Evolutionary conservation across 345 rosid genomes (phyloP), one percentile per base, ranked within the genome.

Genomic region (Syzygium grande): DNA sequence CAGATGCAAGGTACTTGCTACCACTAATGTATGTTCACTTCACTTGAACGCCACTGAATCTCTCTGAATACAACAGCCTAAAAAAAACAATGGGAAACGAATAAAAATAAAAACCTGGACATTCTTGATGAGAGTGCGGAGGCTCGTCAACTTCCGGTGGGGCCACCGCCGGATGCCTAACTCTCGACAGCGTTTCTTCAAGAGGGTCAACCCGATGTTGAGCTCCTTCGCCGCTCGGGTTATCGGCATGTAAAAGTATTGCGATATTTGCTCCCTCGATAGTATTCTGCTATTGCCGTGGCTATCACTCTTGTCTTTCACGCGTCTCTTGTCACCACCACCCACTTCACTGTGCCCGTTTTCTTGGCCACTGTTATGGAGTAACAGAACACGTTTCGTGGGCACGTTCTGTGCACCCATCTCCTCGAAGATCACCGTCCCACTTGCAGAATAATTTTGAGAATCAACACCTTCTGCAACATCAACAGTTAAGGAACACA

Each of bases 101-200:
- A 38, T 43, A 29, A 51, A 68, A 63, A 41, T 54, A 29, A 58
- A 21, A 86, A 95, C 98, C 97, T 93, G 91, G 59, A 94, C 96
- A 87, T 94, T 96, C n/a, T 88, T 52, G 3, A 94, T 95, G 27
- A 96, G 96, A 30, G 93, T 89, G n/a, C 92, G 91, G 55, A 96
- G 91, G 91, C 97, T 94, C 92, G 92, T 94, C 87, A 96, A 94
- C 90, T 95, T 95, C 90, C 95, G 84, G 34, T 94, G 97, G 51
- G 99, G 99, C 97, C 98, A 96, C 68, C 99, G 85, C 90, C 91
- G 91, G 17, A 96, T 91, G n/a, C 92, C 94, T 4, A 95, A 92
- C 85, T 96, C 97, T 52, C 99, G 91, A 90, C 98, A 96, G 68
- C 98, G 92, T 80, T 92, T 95, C 91, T 96, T 96, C 91, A 96